These are phyloP conservation scores for Blastomyces parvus DNA, from an alignment of 2,329 filamentous ascomycete genomes.

Conservation along the genomic window DNA sequence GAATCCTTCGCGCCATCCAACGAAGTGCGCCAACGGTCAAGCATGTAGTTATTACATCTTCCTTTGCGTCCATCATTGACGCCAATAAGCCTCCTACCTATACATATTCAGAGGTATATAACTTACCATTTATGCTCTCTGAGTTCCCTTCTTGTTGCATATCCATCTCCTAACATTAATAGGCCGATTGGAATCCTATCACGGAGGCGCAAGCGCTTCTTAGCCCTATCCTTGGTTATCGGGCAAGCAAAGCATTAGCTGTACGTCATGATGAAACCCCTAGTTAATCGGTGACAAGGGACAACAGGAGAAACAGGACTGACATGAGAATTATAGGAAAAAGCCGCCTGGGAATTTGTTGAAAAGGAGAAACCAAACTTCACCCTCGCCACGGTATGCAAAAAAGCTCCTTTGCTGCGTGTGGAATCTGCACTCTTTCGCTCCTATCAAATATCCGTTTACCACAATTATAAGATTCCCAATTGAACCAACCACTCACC, in stretches of 20 bases:
- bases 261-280: conserved; percentile 18
- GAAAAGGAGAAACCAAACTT: conserved; percentile 49
- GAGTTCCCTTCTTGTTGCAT: not conserved
- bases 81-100: conserved; percentile 26
- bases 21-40: conserved; percentile 56
- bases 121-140: not conserved
- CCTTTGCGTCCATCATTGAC: conserved; percentile 57
- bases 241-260: conserved; percentile 46
- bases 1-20: conserved; percentile 53
- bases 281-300: not conserved
- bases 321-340: conserved; percentile 34
- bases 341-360: conserved; percentile 57
- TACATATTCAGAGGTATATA: conserved; percentile 21
- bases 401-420: not conserved
- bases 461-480: not conserved
- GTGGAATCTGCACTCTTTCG: not conserved
- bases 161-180: conserved; percentile 13
- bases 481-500: not conserved
- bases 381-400: conserved; percentile 47
- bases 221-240: conserved; percentile 30
- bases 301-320: not conserved
- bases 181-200: conserved; percentile 37
- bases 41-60: conserved; percentile 61
- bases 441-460: too few species aligned
- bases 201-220: conserved; percentile 34